phyloP scores from a whole-genome alignment of 2,329 filamentous ascomycete species.

The Trichothecium sympodiale region DNA sequence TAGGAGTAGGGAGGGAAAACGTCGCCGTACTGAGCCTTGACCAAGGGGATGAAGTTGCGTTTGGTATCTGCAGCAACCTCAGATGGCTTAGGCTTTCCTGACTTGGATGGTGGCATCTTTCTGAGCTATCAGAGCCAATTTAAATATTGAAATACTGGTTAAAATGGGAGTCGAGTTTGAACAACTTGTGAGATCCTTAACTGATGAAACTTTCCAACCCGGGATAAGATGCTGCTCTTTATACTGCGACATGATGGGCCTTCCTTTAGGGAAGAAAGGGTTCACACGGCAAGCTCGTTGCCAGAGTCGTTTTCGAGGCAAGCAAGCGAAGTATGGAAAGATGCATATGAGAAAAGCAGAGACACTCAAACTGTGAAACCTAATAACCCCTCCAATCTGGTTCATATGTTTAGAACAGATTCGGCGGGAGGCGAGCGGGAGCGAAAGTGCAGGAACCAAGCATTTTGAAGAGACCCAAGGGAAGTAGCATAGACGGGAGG shows the following conservation, averaged over 20 bases:
- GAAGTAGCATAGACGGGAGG: too few relatives aligned
- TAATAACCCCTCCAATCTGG: constrained; percentile 21
- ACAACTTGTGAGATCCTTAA: too few relatives aligned
- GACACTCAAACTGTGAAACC: constrained; percentile 17
- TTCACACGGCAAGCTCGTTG: not conserved
- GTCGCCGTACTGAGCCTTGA: constrained; percentile 43
- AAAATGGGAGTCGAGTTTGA: too few relatives aligned
- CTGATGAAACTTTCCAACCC: too few relatives aligned
- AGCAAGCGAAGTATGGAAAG: not conserved
- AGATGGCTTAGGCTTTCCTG: constrained; percentile 26
- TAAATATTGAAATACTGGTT: too few relatives aligned
- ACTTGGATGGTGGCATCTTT: constrained; percentile 21
- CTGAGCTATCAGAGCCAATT: too few relatives aligned
- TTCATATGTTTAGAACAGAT: constrained; percentile 23
- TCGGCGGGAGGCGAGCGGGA: constrained; percentile 18
- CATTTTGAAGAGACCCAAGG: constrained; percentile 2
- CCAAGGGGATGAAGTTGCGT: constrained; percentile 54
- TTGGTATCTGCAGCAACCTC: constrained; percentile 68
- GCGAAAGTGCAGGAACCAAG: not conserved
- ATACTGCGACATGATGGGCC: not conserved
- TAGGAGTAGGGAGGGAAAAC: constrained; percentile 48
- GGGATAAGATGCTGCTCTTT: too few relatives aligned
- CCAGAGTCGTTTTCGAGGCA: not conserved
- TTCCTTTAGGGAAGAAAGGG: too few relatives aligned
- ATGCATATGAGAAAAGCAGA: not conserved